phyloP scores from a whole-genome alignment of 345 rosid genomes.

The Hibiscus trionum region DNA sequence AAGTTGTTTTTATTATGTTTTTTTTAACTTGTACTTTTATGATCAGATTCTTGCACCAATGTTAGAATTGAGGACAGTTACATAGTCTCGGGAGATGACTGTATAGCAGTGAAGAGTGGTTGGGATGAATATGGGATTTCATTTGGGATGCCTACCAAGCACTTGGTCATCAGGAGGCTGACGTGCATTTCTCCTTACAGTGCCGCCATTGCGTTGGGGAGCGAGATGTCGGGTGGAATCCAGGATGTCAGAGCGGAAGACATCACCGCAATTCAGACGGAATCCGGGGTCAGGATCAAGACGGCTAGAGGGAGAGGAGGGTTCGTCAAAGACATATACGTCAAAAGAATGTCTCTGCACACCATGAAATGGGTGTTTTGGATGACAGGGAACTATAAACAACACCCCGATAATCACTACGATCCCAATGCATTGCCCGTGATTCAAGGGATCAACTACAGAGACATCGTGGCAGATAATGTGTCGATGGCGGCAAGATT shows the following conservation, averaged over 20 bases:
- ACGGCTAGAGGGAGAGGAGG: conserved; percentile 71
- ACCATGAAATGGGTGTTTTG: conserved; percentile 77
- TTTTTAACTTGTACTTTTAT: conserved; percentile 4
- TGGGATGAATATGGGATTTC: conserved; percentile 82
- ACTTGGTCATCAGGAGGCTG: conserved; percentile 49
- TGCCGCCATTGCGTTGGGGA: conserved; percentile 74
- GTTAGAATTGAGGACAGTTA: conserved; percentile 76
- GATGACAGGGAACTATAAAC: conserved; percentile 74
- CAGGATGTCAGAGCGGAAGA: conserved; percentile 73
- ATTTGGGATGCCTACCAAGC: conserved; percentile 62
- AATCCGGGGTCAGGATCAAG: conserved; percentile 70
- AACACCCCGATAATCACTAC: conserved; percentile 52
- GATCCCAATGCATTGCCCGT: conserved; percentile 62
- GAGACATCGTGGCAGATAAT: conserved; percentile 58
- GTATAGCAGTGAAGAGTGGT: conserved; percentile 86
- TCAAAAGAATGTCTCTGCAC: conserved; percentile 46
- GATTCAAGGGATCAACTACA: conserved; percentile 49
- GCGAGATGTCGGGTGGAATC: conserved; percentile 81
- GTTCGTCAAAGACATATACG: conserved; percentile 53
- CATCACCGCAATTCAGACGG: conserved; percentile 53
- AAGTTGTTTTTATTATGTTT: neutral
- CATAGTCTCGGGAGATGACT: conserved; percentile 87
- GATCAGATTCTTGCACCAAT: conserved; percentile 86
- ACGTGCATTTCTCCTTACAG: conserved; percentile 74
- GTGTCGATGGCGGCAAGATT: conserved; percentile 58